Evolutionary conservation across 768 basidiomycete species (phyloP), one percentile per base, ranked within the genome.

Genomic region (Lentinula boryana): DNA sequence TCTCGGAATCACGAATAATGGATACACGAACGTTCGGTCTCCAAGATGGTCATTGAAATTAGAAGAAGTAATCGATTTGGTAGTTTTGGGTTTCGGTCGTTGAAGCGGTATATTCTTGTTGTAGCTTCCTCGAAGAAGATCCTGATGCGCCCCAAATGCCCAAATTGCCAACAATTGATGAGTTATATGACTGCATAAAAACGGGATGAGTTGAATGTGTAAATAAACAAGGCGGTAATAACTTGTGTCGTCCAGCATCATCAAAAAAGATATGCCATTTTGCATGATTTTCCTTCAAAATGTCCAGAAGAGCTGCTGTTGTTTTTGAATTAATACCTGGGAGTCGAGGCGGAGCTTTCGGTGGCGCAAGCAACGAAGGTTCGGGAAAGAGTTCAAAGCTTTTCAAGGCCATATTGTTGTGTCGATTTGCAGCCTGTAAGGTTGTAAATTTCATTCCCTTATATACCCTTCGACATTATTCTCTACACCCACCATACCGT

Each of bases 121-220:
- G 65, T 80, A 81, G 4, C 70, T 76, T 9, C 72, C 72, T 31
- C 67, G 60, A 13, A 83, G 73, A 16, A 77, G 66, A 32, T 69
- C 63, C 1, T 67, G 70, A 62, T 77, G 72, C 0, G 80, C 87
- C 2, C 88, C 89, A 10, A 91, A 69, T 0, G 77, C 75, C 75
- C 83, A 89, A 3, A 84, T 77, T 6, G 85, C 84, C 27, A 87
- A 68, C 18, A 81, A 63, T 21, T 82, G 83, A 63, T 89, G 86
- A 2, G 82, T 74, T 35, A 80, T 71, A 70, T 89, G 88, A 58
- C 82, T 48, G 16, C 12, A 9, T 82, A 54, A 27, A 27, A 8
- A 27, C 27, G 27, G 27, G 4, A 35, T 56, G 7, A 56, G 15
- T n/a, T 3, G 40, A 15, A 32, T 8, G 35, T 40, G 16, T 12